Percentiles rank a stretch among this genome's conserved stretches.
phyloP scores from a whole-genome alignment of 2,329 filamentous ascomycete genomes.

The Gnomoniopsis sp. region DNA sequence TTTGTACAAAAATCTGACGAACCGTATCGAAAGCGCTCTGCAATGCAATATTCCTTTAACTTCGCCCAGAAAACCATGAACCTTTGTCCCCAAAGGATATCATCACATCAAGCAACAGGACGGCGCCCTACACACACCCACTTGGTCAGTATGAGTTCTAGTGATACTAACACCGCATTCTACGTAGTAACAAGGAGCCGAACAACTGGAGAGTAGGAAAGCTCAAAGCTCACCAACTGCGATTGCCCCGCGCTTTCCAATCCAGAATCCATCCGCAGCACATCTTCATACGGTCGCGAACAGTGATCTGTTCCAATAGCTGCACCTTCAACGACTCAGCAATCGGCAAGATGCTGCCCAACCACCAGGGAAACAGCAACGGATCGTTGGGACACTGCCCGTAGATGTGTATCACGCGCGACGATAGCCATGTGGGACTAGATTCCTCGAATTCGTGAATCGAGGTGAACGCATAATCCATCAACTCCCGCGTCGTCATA shows the following conservation, averaged over 20 bases:
- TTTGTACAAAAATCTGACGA: too few relatives aligned
- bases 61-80: too few relatives aligned
- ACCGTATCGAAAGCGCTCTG: too few relatives aligned
- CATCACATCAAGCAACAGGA: not conserved
- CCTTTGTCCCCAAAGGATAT: too few relatives aligned
- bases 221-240: conserved; percentile 6
- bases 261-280: conserved; percentile 74
- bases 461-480: conserved; percentile 64
- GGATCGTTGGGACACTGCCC: conserved; percentile 76
- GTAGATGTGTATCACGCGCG: conserved; percentile 69
- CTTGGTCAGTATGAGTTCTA: not conserved
- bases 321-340: conserved; percentile 76
- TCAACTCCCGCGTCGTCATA: conserved; percentile 68
- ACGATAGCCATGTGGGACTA: conserved; percentile 72
- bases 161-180: not conserved
- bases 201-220: not conserved
- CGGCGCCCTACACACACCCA: not conserved
- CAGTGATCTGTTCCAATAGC: conserved; percentile 69
- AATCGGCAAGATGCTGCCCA: conserved; percentile 77
- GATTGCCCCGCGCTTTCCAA: conserved; percentile 48
- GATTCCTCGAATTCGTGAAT: conserved; percentile 64
- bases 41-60: too few relatives aligned
- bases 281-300: conserved; percentile 78
- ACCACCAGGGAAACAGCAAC: conserved; percentile 83
- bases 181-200: not conserved